phyloP scores from a whole-genome alignment of 768 basidiomycete genomes.

The Calvatia gigantea region DNA sequence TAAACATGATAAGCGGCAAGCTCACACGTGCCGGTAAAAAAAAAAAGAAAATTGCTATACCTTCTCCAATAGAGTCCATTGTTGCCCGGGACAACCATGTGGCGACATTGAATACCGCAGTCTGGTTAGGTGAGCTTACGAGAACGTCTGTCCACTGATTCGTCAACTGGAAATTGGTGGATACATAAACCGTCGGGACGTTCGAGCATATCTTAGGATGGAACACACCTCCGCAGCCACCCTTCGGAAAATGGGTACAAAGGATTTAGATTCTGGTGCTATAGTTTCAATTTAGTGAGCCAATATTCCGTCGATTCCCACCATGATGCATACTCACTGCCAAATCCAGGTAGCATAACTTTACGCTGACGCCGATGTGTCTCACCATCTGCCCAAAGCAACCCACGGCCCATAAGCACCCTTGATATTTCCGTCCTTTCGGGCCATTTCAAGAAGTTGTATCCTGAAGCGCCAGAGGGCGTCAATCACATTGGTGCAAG shows the following conservation, averaged over 20 bases:
- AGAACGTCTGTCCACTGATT: slow-evolving; percentile 50
- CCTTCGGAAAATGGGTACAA: slow-evolving; percentile 44
- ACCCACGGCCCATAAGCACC: slow-evolving; percentile 47
- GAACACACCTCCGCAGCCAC: slow-evolving; percentile 38
- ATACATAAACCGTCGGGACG: not conserved
- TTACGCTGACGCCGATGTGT: slow-evolving; percentile 52
- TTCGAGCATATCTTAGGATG: not conserved
- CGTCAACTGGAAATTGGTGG: slow-evolving; percentile 32
- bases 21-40: not conserved
- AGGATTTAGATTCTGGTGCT: slow-evolving; percentile 46
- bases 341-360: slow-evolving; percentile 54
- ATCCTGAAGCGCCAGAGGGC: slow-evolving; percentile 29
- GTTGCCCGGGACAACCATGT: slow-evolving; percentile 47
- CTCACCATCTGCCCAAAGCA: slow-evolving; percentile 57
- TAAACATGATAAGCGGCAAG: not conserved
- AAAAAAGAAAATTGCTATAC: slow-evolving; percentile 18
- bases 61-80: slow-evolving; percentile 50
- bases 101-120: slow-evolving; percentile 43
- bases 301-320: not conserved
- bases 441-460: slow-evolving; percentile 49
- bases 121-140: slow-evolving; percentile 36
- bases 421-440: slow-evolving; percentile 47
- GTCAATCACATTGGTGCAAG: not conserved
- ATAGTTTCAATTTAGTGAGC: not conserved
- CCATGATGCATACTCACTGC: slow-evolving; percentile 26